Conservation (phyloP, 805 yeast species). For the Wickerhamomyces ciferrii region DNA sequence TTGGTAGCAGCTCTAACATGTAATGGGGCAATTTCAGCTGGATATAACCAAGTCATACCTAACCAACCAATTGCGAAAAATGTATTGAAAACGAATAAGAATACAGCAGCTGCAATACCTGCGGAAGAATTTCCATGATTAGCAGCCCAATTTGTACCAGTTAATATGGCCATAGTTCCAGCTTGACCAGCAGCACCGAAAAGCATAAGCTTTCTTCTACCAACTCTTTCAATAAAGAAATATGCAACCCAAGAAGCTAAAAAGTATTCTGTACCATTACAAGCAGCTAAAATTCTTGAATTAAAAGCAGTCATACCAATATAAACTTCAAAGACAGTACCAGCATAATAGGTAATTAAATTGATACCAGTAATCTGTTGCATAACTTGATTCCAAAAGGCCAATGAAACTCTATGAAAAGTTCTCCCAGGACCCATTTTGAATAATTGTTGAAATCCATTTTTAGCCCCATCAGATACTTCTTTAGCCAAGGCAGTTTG, state of each 20-base stretch:
- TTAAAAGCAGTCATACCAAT: background rate
- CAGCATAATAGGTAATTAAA: background rate
- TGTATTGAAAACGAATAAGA: conserved; percentile 40
- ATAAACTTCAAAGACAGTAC: background rate
- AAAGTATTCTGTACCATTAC: background rate
- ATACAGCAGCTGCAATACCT: conserved; percentile 63
- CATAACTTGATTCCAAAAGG: background rate
- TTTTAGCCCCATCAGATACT: background rate
- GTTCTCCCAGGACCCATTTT: background rate
- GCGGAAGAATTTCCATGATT: conserved; percentile 30
- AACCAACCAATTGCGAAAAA: conserved; percentile 50
- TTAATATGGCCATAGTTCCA: conserved; percentile 27
- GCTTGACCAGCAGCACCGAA: conserved; percentile 48
- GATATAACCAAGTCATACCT: conserved; percentile 59
- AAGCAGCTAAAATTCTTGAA: background rate
- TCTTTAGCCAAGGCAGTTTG: background rate
- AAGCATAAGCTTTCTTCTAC: conserved; percentile 52
- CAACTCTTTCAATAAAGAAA: conserved; percentile 38
- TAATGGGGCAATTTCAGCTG: conserved; percentile 59
- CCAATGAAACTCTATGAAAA: background rate
- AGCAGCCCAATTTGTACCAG: conserved; percentile 45
- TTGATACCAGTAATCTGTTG: conserved; percentile 1
- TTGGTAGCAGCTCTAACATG: conserved; percentile 56
- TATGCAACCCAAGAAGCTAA: conserved; percentile 25
- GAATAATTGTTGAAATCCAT: background rate